Conservation (phyloP, 2,329 filamentous ascomycete genomes). For the Thermothelomyces thermophilus region DNA sequence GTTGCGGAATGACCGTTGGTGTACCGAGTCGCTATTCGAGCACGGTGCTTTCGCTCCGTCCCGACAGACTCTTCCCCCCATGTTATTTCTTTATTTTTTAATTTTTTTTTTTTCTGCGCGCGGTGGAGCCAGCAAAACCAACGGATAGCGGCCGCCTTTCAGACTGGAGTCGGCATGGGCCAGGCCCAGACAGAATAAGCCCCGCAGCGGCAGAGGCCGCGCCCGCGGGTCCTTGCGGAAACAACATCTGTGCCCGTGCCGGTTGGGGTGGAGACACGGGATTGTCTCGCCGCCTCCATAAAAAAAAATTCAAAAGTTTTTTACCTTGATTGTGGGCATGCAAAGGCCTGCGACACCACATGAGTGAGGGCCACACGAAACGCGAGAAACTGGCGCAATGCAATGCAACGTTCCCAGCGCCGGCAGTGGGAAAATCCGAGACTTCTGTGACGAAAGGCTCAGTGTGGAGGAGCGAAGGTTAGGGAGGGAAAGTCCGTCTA, state of each 20-base stretch:
- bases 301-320: no score
- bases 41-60: background rate
- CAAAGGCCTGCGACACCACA: no score
- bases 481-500: background rate
- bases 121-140: constrained; percentile 7
- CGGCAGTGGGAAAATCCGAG: background rate
- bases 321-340: no score
- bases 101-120: constrained; percentile 19
- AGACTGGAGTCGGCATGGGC: background rate
- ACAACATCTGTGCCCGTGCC: background rate
- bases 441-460: background rate
- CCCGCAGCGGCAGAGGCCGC: constrained; percentile 19
- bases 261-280: background rate
- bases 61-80: background rate
- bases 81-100: no score
- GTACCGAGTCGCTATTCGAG: background rate
- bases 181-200: background rate
- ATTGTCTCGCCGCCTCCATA: no score
- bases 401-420: background rate
- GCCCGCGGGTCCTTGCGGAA: constrained; percentile 1
- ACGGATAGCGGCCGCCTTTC: no score
- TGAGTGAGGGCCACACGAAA: constrained; percentile 4
- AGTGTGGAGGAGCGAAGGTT: background rate
- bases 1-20: background rate
- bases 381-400: background rate